These are phyloP conservation scores for Aspergillus hiratsukae DNA, from an alignment of 2,329 filamentous ascomycete species.

Conservation along the genomic window DNA sequence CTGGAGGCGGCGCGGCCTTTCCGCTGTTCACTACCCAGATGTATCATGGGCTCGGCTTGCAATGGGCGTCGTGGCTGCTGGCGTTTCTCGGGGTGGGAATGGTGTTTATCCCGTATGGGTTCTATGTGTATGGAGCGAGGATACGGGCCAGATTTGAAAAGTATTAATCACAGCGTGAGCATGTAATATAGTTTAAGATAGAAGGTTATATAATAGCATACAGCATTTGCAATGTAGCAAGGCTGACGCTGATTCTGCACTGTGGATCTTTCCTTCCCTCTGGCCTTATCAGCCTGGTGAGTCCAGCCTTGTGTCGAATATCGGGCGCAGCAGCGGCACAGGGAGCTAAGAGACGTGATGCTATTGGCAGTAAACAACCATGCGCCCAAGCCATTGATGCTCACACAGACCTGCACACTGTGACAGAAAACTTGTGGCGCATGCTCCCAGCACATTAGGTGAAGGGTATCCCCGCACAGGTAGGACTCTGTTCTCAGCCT, in stretches of 20 bases:
- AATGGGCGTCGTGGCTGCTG: constrained; percentile 67
- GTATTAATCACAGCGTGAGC: neutral
- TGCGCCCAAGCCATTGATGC: no score
- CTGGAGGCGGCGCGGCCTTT: constrained; percentile 64
- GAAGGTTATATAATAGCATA: neutral
- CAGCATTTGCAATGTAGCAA: no score
- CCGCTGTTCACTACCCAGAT: constrained; percentile 75
- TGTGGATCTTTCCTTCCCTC: no score
- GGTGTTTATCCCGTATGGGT: constrained; percentile 11
- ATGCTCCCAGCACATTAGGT: no score
- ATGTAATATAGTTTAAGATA: neutral
- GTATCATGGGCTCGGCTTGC: constrained; percentile 64
- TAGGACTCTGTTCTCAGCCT: no score
- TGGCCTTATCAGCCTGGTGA: neutral
- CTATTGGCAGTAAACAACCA: no score
- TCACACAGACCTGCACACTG: no score
- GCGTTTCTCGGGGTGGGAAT: constrained; percentile 46
- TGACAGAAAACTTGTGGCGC: no score
- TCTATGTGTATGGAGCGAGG: constrained; percentile 7
- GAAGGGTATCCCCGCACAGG: no score
- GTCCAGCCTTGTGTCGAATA: neutral
- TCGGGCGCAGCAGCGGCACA: no score
- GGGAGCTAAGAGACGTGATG: no score
- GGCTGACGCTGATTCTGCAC: no score
- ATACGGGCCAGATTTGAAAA: constrained; percentile 3